phyloP scores from a whole-genome alignment of 108 stramenopile genomes.

The Fistulifera pelliculosa region DNA sequence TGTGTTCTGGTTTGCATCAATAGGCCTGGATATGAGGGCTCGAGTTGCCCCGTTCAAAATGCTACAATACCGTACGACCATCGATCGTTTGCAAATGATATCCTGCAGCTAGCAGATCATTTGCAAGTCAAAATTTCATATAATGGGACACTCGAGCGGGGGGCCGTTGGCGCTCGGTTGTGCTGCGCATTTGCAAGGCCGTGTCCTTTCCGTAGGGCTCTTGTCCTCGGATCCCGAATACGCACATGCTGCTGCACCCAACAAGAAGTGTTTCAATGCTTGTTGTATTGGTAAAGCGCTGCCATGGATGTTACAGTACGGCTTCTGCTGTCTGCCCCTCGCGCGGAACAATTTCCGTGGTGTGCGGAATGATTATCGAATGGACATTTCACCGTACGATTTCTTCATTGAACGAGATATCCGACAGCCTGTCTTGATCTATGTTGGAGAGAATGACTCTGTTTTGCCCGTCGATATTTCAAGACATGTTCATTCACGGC shows the following conservation, averaged over 20 bases:
- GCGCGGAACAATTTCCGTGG: slow-evolving; percentile 4
- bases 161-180: slow-evolving; percentile 17
- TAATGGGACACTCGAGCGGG: slow-evolving; percentile 17
- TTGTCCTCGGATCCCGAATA: slow-evolving; percentile 17
- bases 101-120: slow-evolving; percentile 13
- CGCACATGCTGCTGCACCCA: slow-evolving; percentile 4
- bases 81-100: slow-evolving; percentile 7
- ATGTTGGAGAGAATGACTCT: slow-evolving; percentile 9
- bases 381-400: slow-evolving; percentile 7
- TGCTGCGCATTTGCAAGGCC: slow-evolving; percentile 5
- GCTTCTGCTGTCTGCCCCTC: slow-evolving; percentile 4
- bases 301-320: background rate
- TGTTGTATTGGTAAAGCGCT: background rate
- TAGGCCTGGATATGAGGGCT: slow-evolving; percentile 15
- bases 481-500: slow-evolving; percentile 7
- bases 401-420: slow-evolving; percentile 8
- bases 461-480: slow-evolving; percentile 8
- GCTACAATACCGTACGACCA: background rate
- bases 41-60: background rate
- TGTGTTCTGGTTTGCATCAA: slow-evolving; percentile 14
- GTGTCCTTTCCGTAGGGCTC: slow-evolving; percentile 4
- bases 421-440: slow-evolving; percentile 1
- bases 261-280: slow-evolving; percentile 2
- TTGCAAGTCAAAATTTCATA: slow-evolving; percentile 6
- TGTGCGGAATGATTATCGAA: slow-evolving; percentile 11